phyloP scores from a whole-genome alignment of 805 yeast species.

The Teunomyces barrocoloradensis region DNA sequence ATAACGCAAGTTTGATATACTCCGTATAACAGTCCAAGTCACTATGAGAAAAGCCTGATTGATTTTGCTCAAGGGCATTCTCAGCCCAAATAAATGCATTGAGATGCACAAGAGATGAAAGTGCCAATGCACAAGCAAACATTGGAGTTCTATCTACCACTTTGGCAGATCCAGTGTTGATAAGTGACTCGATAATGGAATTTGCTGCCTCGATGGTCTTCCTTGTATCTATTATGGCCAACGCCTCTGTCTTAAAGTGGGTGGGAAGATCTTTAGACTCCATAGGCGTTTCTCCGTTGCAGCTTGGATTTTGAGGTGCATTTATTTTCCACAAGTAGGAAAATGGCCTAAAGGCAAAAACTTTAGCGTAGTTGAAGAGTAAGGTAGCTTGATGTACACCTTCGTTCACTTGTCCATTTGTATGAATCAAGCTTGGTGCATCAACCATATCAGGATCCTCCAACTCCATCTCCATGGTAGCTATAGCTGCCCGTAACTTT shows the following conservation, averaged over 20 bases:
- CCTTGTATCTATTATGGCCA: constrained; percentile 50
- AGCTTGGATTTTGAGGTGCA: constrained; percentile 37
- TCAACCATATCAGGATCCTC: constrained; percentile 38
- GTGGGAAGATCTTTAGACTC: constrained; percentile 12
- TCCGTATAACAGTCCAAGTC: constrained; percentile 44
- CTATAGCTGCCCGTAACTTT: constrained; percentile 45
- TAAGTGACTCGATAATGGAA: constrained; percentile 42
- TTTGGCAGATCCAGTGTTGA: constrained; percentile 47
- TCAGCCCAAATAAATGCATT: constrained; percentile 55
- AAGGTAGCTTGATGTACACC: constrained; percentile 53
- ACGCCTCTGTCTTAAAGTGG: constrained; percentile 32
- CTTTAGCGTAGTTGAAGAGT: constrained; percentile 49
- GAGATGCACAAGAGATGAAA: constrained; percentile 49
- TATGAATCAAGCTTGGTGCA: constrained; percentile 42
- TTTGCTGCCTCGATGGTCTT: constrained; percentile 56
- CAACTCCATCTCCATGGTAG: constrained; percentile 50
- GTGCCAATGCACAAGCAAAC: constrained; percentile 53
- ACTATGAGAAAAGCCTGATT: constrained; percentile 1
- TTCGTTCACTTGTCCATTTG: constrained; percentile 47
- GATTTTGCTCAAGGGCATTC: neutral
- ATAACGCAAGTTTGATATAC: constrained; percentile 47
- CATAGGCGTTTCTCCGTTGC: constrained; percentile 23
- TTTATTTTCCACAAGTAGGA: constrained; percentile 52
- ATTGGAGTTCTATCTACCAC: constrained; percentile 48
- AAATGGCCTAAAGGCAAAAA: constrained; percentile 54